A percentile compares a stretch with the other conserved stretches of the same genome.
phyloP scores from a whole-genome alignment of 2,329 filamentous ascomycete species.

The Tolypocladium ophioglossoides region DNA sequence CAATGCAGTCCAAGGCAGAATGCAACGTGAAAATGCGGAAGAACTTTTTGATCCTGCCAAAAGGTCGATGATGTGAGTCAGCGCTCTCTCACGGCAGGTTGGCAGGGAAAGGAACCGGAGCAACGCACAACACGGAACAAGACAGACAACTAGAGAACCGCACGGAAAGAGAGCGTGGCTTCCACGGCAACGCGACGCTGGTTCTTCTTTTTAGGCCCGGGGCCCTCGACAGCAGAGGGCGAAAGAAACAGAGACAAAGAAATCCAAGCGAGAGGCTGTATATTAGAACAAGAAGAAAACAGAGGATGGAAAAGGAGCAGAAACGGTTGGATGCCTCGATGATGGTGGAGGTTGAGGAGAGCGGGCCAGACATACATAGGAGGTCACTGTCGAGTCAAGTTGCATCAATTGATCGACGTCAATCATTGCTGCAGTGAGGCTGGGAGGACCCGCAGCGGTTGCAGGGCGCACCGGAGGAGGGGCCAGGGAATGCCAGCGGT shows the following conservation, averaged over 20 bases:
- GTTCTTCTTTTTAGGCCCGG: not conserved
- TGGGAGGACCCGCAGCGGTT: not conserved
- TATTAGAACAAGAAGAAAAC: constrained; percentile 4
- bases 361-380: too few relatives aligned
- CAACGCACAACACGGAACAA: not conserved
- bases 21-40: not conserved
- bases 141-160: not conserved
- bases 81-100: not conserved
- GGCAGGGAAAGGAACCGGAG: not conserved
- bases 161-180: not conserved
- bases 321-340: constrained; percentile 7
- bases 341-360: constrained; percentile 5
- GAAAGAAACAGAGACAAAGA: constrained; percentile 5
- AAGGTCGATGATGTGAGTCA: not conserved
- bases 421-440: not conserved
- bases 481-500: constrained; percentile 5
- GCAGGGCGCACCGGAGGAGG: constrained; percentile 2
- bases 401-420: not conserved
- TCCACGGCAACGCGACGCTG: not conserved
- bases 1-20: not conserved
- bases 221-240: not conserved
- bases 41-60: not conserved
- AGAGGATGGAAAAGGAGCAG: not conserved
- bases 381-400: too few relatives aligned
- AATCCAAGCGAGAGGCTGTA: constrained; percentile 5